Evolutionary conservation across 2,329 filamentous ascomycete species (phyloP).

Genomic region (Colletotrichum brevisporum): DNA sequence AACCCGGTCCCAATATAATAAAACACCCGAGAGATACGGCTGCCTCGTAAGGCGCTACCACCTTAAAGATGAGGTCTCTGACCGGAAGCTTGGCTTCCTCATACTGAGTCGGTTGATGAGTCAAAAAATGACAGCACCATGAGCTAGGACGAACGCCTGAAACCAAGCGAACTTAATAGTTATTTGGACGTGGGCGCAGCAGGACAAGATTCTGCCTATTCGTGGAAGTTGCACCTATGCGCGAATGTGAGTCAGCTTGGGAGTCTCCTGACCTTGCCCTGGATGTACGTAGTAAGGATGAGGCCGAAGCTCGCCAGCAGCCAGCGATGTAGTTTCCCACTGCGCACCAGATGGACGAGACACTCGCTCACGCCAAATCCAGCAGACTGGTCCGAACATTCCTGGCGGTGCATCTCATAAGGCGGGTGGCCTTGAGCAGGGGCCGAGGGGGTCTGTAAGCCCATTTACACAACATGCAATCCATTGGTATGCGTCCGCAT

Average conservation of each 20-base stretch:
- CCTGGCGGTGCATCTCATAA: background rate
- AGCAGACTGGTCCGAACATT: background rate
- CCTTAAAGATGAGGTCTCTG: background rate
- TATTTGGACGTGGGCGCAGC: background rate
- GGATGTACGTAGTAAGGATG: background rate
- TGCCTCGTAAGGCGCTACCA: background rate
- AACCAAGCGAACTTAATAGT: background rate
- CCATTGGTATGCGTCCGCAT: background rate
- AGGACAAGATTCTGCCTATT: background rate
- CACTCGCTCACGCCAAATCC: background rate
- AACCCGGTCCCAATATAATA: background rate
- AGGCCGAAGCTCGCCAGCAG: background rate
- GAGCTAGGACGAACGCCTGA: background rate
- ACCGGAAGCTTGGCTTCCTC: background rate
- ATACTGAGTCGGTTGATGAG: background rate
- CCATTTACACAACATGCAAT: background rate
- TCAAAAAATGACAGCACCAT: background rate
- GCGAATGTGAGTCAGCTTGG: background rate
- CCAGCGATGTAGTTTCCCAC: background rate
- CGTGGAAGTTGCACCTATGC: too few species aligned
- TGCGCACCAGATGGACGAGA: background rate
- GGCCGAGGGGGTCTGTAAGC: slow-evolving; percentile 4
- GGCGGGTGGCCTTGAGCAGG: background rate
- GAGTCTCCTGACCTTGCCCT: background rate
- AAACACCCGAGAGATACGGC: background rate